Evolutionary conservation across 148 eudicot species (phyloP).

Genomic region (Diospyros kaki): DNA sequence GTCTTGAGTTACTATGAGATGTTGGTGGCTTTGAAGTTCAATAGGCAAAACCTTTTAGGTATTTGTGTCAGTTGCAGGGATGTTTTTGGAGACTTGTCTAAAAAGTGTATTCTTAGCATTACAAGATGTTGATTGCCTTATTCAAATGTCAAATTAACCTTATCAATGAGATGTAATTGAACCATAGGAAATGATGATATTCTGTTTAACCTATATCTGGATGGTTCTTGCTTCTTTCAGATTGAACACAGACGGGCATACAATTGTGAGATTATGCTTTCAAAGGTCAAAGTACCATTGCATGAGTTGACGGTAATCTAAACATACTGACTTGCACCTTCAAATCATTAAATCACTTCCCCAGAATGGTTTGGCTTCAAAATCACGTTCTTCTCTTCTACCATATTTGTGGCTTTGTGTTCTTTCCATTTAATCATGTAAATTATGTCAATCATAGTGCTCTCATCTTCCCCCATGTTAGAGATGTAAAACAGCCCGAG

Average conservation of each 20-base stretch:
- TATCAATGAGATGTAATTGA: background rate
- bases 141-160: background rate
- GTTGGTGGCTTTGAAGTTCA: too few species aligned
- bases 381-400: background rate
- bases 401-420: background rate
- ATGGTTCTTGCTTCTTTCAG: conserved; percentile 40
- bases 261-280: conserved; percentile 97
- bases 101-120: too few species aligned
- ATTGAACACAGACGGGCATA: conserved; percentile 86
- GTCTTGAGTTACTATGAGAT: too few species aligned
- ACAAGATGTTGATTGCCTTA: background rate
- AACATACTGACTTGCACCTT: conserved; percentile 1
- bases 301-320: conserved; percentile 67
- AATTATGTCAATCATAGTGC: background rate
- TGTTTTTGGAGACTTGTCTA: background rate
- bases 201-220: conserved; percentile 11
- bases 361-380: background rate
- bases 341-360: background rate
- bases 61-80: background rate
- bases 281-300: conserved; percentile 85
- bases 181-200: background rate
- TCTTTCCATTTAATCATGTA: background rate
- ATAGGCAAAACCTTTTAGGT: too few species aligned
- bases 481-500: too few species aligned
- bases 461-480: background rate